phyloP scores from a whole-genome alignment of 768 basidiomycete species.

The Clitopilus passeckerianus region DNA sequence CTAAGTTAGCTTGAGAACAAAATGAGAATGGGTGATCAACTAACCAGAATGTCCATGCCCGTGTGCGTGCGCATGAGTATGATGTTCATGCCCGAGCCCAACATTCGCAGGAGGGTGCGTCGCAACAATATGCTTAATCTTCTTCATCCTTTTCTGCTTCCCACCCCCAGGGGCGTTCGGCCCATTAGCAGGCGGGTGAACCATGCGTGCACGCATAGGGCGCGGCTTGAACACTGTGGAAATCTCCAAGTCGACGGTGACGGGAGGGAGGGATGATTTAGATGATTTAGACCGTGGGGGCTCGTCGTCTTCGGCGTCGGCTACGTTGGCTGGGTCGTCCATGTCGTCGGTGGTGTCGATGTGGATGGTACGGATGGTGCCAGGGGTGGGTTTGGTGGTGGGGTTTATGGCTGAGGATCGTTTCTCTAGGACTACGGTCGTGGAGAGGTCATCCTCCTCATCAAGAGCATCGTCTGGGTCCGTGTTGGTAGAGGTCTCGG shows the following conservation, averaged over 20 bases:
- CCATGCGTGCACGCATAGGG: slow-evolving; percentile 42
- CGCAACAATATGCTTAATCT: slow-evolving; percentile 24
- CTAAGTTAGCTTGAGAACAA: not conserved
- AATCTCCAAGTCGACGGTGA: slow-evolving; percentile 60
- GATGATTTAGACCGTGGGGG: too few relatives aligned
- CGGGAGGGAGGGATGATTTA: slow-evolving; percentile 7
- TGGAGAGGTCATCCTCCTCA: slow-evolving; percentile 20
- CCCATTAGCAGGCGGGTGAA: slow-evolving; percentile 17
- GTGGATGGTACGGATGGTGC: slow-evolving; percentile 19
- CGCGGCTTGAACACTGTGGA: slow-evolving; percentile 71
- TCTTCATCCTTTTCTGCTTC: slow-evolving; percentile 35
- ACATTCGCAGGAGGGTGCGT: slow-evolving; percentile 12
- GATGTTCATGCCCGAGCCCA: slow-evolving; percentile 7
- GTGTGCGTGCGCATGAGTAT: slow-evolving; percentile 2
- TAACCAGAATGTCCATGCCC: not conserved
- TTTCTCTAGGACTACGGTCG: slow-evolving; percentile 25
- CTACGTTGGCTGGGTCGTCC: slow-evolving; percentile 28
- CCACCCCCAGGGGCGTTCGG: slow-evolving; percentile 20
- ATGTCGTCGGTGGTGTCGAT: slow-evolving; percentile 50
- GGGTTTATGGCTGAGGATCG: slow-evolving; percentile 14
- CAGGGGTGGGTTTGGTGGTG: slow-evolving; percentile 11
- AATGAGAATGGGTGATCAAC: not conserved
- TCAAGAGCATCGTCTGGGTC: slow-evolving; percentile 24
- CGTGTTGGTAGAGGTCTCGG: slow-evolving; percentile 29
- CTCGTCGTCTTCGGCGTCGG: slow-evolving; percentile 22